phyloP scores from a whole-genome alignment of 129 eudicot genomes.

The Deinandra increscens region DNA sequence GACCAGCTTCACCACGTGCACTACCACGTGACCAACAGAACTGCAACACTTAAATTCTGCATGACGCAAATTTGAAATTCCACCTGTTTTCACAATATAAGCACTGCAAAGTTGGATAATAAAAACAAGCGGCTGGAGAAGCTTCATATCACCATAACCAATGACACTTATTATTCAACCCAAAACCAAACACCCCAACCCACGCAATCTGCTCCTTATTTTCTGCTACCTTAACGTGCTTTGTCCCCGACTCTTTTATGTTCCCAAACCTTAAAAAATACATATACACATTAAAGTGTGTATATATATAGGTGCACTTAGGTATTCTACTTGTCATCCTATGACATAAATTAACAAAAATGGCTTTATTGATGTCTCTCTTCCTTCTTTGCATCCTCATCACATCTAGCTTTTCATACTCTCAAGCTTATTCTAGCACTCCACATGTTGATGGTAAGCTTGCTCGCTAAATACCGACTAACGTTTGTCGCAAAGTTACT shows the following conservation, averaged over 20 bases:
- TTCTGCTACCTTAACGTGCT: constrained; percentile 39
- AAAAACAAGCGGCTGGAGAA: constrained; percentile 4
- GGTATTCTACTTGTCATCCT: neutral
- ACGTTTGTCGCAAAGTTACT: neutral
- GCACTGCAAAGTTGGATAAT: neutral
- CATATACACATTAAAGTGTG: neutral
- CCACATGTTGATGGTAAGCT: constrained; percentile 55
- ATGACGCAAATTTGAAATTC: constrained; percentile 22
- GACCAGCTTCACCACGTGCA: constrained; percentile 4
- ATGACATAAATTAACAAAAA: constrained; percentile 2
- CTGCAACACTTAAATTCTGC: neutral
- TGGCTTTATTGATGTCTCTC: constrained; percentile 41
- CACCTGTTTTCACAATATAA: neutral
- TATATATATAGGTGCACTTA: neutral
- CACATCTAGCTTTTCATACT: constrained; percentile 26
- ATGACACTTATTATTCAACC: constrained; percentile 33
- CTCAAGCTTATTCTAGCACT: constrained; percentile 23
- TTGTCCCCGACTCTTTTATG: constrained; percentile 14
- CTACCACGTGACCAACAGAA: constrained; percentile 22
- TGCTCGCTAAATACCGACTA: neutral
- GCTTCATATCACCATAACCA: constrained; percentile 41
- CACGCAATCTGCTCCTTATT: constrained; percentile 42
- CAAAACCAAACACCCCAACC: constrained; percentile 19
- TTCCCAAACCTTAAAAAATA: constrained; percentile 16
- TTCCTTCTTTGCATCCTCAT: constrained; percentile 29